phyloP scores from a whole-genome alignment of 306 rosid species.

The Oxytropis ochrocephala region DNA sequence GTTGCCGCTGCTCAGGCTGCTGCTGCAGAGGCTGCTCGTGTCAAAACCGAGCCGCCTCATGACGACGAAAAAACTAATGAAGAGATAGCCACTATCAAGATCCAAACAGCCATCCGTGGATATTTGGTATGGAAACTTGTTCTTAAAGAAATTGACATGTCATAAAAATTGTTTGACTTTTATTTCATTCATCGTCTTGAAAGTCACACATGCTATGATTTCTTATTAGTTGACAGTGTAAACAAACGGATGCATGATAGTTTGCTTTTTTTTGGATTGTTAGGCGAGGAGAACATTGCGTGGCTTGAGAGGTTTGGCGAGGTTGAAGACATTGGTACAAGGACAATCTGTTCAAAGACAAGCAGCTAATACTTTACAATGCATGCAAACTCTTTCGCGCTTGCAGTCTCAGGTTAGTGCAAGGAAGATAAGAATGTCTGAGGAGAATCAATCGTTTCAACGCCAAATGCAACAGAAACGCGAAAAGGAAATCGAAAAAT shows the following conservation, averaged over 20 bases:
- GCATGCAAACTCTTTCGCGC: conserved; percentile 86
- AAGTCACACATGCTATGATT: too few species aligned
- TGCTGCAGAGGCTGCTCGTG: conserved; percentile 64
- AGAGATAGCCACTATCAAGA: conserved; percentile 62
- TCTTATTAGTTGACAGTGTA: too few species aligned
- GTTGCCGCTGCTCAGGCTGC: conserved; percentile 78
- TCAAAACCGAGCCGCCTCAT: conserved; percentile 23
- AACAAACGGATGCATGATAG: neutral
- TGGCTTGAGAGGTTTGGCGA: conserved; percentile 71
- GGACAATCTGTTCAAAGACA: conserved; percentile 82
- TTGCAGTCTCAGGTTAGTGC: conserved; percentile 75
- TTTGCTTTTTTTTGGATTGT: neutral
- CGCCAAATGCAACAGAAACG: conserved; percentile 56
- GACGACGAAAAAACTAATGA: conserved; percentile 30
- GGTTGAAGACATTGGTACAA: conserved; percentile 69
- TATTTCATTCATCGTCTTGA: neutral
- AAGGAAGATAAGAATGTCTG: conserved; percentile 70
- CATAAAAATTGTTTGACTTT: too few species aligned
- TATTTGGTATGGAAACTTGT: conserved; percentile 44
- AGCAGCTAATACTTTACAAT: conserved; percentile 61
- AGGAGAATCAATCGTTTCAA: conserved; percentile 80
- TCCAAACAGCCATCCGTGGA: conserved; percentile 72
- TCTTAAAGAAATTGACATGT: neutral
- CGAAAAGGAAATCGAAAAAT: conserved; percentile 57
- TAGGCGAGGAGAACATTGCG: conserved; percentile 80